phyloP scores from a whole-genome alignment of 768 basidiomycete species.

The Gelatoporia subvermispora region DNA sequence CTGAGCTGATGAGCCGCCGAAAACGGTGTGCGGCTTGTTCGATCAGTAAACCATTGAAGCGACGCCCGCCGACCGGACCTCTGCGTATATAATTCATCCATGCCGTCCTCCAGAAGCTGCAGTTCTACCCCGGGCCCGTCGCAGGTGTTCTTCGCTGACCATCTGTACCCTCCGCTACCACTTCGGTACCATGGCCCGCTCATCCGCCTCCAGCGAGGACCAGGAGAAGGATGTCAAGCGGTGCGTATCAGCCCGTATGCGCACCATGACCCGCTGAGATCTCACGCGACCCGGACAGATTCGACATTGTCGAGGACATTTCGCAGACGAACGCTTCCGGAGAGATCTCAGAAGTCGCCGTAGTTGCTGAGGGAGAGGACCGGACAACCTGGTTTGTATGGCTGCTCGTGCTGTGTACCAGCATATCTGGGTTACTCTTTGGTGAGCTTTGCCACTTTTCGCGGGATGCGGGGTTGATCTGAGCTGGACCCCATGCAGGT shows the following conservation, averaged over 20 bases:
- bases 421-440: slow-evolving; percentile 72
- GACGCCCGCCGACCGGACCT: no score
- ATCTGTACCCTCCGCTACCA: no score
- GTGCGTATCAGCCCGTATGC: background rate
- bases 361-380: slow-evolving; percentile 63
- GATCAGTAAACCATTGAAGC: no score
- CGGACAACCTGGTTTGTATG: slow-evolving; percentile 70
- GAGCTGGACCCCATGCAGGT: slow-evolving; percentile 33
- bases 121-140: no score
- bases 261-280: background rate
- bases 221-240: background rate
- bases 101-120: no score
- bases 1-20: no score
- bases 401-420: slow-evolving; percentile 70
- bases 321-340: slow-evolving; percentile 22
- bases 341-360: slow-evolving; percentile 55
- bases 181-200: no score
- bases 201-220: no score
- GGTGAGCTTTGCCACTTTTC: slow-evolving; percentile 37
- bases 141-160: no score
- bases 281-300: background rate
- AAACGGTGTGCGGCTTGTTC: no score
- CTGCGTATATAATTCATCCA: no score
- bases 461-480: background rate
- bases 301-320: slow-evolving; percentile 4